Evolutionary conservation across 345 rosid species (phyloP).

Genomic region (Eucalyptus curtisii): DNA sequence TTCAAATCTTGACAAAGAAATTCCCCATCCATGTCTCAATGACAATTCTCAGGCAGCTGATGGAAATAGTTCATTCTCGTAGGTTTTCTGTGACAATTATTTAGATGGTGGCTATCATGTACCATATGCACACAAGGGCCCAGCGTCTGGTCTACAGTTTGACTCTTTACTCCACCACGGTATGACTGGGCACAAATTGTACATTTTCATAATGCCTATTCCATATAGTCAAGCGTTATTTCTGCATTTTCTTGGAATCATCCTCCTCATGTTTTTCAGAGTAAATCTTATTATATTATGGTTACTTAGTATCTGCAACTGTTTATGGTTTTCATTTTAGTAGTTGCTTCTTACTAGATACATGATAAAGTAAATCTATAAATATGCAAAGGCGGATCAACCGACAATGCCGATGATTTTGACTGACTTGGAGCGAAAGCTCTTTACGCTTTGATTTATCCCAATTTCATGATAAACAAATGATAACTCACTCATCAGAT

Average conservation of each 20-base stretch:
- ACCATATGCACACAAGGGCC: slow-evolving; percentile 73
- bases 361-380: slow-evolving; percentile 72
- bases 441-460: slow-evolving; percentile 65
- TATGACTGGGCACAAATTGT: slow-evolving; percentile 10
- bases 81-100: slow-evolving; percentile 87
- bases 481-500: neutral
- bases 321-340: neutral
- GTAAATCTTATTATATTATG: neutral
- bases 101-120: slow-evolving; percentile 94
- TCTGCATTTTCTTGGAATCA: neutral
- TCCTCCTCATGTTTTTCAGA: neutral
- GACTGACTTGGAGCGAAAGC: slow-evolving; percentile 69
- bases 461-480: slow-evolving; percentile 89
- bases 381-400: slow-evolving; percentile 47
- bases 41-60: neutral
- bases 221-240: neutral
- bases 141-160: slow-evolving; percentile 60
- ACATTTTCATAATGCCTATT: neutral
- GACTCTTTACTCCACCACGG: slow-evolving; percentile 63
- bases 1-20: neutral
- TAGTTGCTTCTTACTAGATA: slow-evolving; percentile 15
- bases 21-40: neutral
- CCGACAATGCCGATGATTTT: slow-evolving; percentile 13
- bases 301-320: neutral
- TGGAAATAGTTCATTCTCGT: neutral